Conservation (phyloP, 2,329 filamentous ascomycete species). For the Beauveria sp. region DNA sequence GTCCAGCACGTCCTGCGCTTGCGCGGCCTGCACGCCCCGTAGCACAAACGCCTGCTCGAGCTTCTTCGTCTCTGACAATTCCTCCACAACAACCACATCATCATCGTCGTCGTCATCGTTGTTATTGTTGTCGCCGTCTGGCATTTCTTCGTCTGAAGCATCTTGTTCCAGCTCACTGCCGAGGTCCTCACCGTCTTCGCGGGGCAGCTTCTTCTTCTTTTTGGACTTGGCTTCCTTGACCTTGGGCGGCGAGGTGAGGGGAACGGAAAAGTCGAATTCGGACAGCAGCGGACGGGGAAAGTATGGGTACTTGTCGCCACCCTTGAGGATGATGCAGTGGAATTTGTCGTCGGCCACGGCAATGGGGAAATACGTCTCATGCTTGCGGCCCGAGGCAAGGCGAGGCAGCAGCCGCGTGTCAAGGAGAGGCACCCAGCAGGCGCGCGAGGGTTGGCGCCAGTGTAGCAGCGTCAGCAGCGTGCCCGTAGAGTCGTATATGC, state of each 20-base stretch:
- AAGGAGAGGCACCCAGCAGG: constrained; percentile 84
- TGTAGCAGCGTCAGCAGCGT: constrained; percentile 81
- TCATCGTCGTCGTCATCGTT: constrained; percentile 29
- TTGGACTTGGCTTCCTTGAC: constrained; percentile 26
- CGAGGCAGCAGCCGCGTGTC: constrained; percentile 81
- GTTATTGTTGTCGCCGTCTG: constrained; percentile 28
- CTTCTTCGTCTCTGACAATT: constrained; percentile 43
- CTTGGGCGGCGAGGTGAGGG: constrained; percentile 52
- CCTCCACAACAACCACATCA: constrained; percentile 24
- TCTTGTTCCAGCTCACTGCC: constrained; percentile 23
- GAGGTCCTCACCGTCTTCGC: constrained; percentile 22
- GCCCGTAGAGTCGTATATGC: constrained; percentile 90
- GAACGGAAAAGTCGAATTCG: constrained; percentile 88
- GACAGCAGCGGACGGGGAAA: constrained; percentile 84
- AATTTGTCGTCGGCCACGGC: constrained; percentile 88
- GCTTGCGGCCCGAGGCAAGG: constrained; percentile 74
- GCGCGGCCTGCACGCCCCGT: constrained; percentile 60
- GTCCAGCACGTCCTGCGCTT: constrained; percentile 68
- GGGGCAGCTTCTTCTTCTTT: constrained; percentile 19
- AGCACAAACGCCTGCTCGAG: constrained; percentile 81
- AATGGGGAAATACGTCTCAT: constrained; percentile 90
- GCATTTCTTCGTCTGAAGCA: constrained; percentile 22
- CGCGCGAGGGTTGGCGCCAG: constrained; percentile 80
- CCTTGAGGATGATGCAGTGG: constrained; percentile 98
- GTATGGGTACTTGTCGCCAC: constrained; percentile 85